These are phyloP conservation scores for Pichia deserticola DNA, from an alignment of 805 yeast genomes.

Conservation along the genomic window DNA sequence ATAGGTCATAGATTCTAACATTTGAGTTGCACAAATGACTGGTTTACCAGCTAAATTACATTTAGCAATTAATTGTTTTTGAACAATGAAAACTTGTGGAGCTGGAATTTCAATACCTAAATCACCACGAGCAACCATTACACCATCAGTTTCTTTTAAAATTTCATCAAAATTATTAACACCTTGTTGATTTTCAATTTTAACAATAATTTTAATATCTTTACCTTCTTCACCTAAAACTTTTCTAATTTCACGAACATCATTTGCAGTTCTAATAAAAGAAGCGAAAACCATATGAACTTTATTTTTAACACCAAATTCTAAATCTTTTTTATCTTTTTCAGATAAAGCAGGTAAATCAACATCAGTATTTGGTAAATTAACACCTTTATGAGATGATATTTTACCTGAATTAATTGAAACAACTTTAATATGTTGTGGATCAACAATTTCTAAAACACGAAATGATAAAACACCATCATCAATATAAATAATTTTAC, in stretches of 20 bases:
- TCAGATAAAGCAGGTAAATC: slow-evolving; percentile 97
- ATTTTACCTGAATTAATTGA: slow-evolving; percentile 93
- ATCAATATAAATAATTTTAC: slow-evolving; percentile 89
- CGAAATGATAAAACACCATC: slow-evolving; percentile 97
- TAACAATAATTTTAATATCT: slow-evolving; percentile 91
- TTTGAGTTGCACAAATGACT: slow-evolving; percentile 98
- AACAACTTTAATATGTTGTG: slow-evolving; percentile 71
- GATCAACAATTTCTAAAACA: slow-evolving; percentile 79
- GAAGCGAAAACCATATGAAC: slow-evolving; percentile 99
- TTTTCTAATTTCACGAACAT: slow-evolving; percentile 81
- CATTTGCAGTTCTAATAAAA: slow-evolving; percentile 91
- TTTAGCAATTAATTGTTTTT: slow-evolving; percentile 97
- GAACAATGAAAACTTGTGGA: slow-evolving; percentile 96
- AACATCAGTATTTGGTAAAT: slow-evolving; percentile 97
- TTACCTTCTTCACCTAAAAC: slow-evolving; percentile 96
- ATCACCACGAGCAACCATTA: slow-evolving; percentile 99
- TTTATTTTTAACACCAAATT: slow-evolving; percentile 93
- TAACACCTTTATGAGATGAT: slow-evolving; percentile 97
- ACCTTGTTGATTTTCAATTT: slow-evolving; percentile 99
- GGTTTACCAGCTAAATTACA: slow-evolving; percentile 99
- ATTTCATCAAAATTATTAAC: slow-evolving; percentile 98
- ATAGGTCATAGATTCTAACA: slow-evolving; percentile 99
- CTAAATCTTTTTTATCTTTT: slow-evolving; percentile 88
- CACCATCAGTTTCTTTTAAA: slow-evolving; percentile 93
- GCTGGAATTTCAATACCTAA: slow-evolving; percentile 99